A percentile compares a stretch with the other conserved stretches of the same genome.
Conservation (phyloP, 2,329 filamentous ascomycete species). For the Metarhizium rileyi region DNA sequence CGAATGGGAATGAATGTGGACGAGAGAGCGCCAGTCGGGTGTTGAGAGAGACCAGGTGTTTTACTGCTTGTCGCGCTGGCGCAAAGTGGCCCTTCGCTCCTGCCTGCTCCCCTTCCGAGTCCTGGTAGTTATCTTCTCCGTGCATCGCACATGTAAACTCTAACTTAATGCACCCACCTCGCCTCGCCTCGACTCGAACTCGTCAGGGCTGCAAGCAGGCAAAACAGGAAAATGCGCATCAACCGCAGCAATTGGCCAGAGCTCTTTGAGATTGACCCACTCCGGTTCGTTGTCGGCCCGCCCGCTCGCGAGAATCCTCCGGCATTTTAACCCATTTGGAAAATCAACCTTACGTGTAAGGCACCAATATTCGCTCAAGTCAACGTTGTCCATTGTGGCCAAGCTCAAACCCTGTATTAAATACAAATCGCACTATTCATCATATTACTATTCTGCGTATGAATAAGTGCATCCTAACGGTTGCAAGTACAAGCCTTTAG, state of each 20-base stretch:
- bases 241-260: not conserved
- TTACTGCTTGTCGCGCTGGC: not conserved
- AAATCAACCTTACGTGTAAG: too few relatives aligned
- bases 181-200: too few relatives aligned
- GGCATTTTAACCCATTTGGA: too few relatives aligned
- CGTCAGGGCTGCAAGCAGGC: not conserved
- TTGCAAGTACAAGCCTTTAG: too few relatives aligned
- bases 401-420: too few relatives aligned
- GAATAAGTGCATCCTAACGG: too few relatives aligned
- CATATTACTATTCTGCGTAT: too few relatives aligned
- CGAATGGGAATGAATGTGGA: not conserved
- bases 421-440: too few relatives aligned
- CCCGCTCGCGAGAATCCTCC: slow-evolving; percentile 2
- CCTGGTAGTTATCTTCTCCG: not conserved
- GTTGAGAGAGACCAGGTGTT: not conserved
- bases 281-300: not conserved
- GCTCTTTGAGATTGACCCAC: not conserved
- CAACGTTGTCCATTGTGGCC: too few relatives aligned
- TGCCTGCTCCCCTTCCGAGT: too few relatives aligned
- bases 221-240: not conserved
- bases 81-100: not conserved
- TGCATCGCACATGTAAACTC: too few relatives aligned
- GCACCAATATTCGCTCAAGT: too few relatives aligned
- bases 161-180: not conserved
- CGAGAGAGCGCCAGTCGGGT: not conserved